Percentiles rank a stretch among this genome's conserved stretches.
These are phyloP conservation scores for Geranomyces michiganensis DNA, from an alignment of 192 early-diverging fungal species.

Conservation along the genomic window DNA sequence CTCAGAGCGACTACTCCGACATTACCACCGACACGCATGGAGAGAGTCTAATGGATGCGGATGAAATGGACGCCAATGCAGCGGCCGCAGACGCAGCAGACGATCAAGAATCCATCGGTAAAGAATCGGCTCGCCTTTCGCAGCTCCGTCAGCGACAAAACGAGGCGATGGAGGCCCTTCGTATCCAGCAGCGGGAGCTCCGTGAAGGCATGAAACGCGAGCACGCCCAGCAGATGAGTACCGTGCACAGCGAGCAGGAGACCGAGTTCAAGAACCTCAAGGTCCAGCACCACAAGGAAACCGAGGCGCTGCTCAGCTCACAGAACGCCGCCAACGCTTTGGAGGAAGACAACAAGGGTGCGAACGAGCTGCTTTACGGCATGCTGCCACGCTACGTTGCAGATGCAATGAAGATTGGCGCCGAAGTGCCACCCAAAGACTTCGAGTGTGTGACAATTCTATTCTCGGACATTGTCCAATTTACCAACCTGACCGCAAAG, in stretches of 20 bases:
- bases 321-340: conserved; percentile 41
- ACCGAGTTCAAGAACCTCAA: conserved; percentile 42
- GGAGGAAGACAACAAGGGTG: conserved; percentile 48
- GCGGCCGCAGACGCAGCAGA: conserved; percentile 14
- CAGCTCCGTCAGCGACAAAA: conserved; percentile 15
- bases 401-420: conserved; percentile 49
- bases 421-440: conserved; percentile 38
- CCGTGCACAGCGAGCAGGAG: conserved; percentile 28
- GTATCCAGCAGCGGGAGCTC: conserved; percentile 36
- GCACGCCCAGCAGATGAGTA: conserved; percentile 13
- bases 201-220: conserved; percentile 24
- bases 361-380: conserved; percentile 47
- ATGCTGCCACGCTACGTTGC: conserved; percentile 55
- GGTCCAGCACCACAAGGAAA: conserved; percentile 49
- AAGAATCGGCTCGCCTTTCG: conserved; percentile 15
- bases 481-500: conserved; percentile 46
- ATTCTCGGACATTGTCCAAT: conserved; percentile 48
- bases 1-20: conserved; percentile 31
- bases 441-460: conserved; percentile 47
- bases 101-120: conserved; percentile 9
- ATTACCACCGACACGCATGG: conserved; percentile 29
- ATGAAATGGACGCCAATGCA: neutral
- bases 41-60: conserved; percentile 17
- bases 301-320: conserved; percentile 41
- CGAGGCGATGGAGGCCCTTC: conserved; percentile 24